Percentiles rank a stretch among this genome's conserved stretches.
Conservation (phyloP, 805 yeast genomes). For the Metschnikowia reukaufii region DNA sequence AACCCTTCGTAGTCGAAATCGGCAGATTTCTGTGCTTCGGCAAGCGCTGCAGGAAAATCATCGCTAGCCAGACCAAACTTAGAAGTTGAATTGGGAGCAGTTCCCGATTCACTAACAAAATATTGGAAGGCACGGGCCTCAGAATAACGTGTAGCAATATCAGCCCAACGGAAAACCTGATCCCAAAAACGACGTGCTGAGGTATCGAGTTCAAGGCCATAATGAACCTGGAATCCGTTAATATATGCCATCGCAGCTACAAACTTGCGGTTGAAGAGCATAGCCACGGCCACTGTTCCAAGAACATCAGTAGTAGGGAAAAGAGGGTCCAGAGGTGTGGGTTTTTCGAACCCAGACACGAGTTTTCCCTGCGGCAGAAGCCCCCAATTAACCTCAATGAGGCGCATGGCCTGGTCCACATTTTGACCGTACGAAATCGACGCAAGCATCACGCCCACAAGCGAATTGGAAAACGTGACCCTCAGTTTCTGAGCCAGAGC, state of each 20-base stretch:
- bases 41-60: slow-evolving; percentile 16
- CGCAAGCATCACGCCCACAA: slow-evolving; percentile 31
- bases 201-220: slow-evolving; percentile 23
- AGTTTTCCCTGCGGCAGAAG: slow-evolving; percentile 26
- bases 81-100: slow-evolving; percentile 9
- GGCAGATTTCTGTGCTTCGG: slow-evolving; percentile 31
- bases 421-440: slow-evolving; percentile 33
- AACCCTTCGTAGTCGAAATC: slow-evolving; percentile 42
- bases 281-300: slow-evolving; percentile 31
- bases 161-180: slow-evolving; percentile 38
- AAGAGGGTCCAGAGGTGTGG: slow-evolving; percentile 16
- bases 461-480: slow-evolving; percentile 21
- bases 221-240: slow-evolving; percentile 36
- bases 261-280: slow-evolving; percentile 33
- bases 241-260: slow-evolving; percentile 35
- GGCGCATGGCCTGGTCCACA: slow-evolving; percentile 23
- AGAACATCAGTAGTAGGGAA: slow-evolving; percentile 28
- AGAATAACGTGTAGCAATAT: slow-evolving; percentile 31
- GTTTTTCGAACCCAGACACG: slow-evolving; percentile 9
- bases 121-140: slow-evolving; percentile 28
- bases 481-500: slow-evolving; percentile 8
- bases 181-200: slow-evolving; percentile 34
- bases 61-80: slow-evolving; percentile 9
- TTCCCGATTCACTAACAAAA: slow-evolving; percentile 26
- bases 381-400: slow-evolving; percentile 35